Percentiles rank a stretch among this genome's conserved stretches.
Conservation (phyloP, 805 yeast genomes). For the Suhomyces faveliae region DNA sequence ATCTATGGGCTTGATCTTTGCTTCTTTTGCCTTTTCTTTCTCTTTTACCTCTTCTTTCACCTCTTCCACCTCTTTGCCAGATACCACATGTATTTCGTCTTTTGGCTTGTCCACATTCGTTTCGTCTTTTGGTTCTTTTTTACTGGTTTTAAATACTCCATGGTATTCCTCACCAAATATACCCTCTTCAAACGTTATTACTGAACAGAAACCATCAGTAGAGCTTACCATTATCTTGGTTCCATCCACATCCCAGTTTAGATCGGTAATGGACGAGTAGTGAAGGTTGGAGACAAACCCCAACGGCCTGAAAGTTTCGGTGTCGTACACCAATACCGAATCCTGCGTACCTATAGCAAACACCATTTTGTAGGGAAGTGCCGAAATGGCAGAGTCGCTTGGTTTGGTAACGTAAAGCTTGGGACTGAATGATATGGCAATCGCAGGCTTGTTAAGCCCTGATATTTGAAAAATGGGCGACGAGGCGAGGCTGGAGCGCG, state of each 20-base stretch:
- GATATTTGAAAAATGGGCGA: slow-evolving; percentile 80
- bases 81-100: slow-evolving; percentile 2
- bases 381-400: slow-evolving; percentile 36
- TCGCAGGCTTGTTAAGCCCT: slow-evolving; percentile 77
- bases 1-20: slow-evolving; percentile 6
- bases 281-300: slow-evolving; percentile 79
- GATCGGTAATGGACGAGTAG: slow-evolving; percentile 83
- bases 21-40: slow-evolving; percentile 4
- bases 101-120: neutral
- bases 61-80: no score
- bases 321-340: slow-evolving; percentile 77
- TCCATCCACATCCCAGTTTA: slow-evolving; percentile 84
- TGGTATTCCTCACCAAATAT: slow-evolving; percentile 54
- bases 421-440: slow-evolving; percentile 80
- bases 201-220: slow-evolving; percentile 90
- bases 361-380: slow-evolving; percentile 73
- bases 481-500: slow-evolving; percentile 63
- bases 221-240: slow-evolving; percentile 67
- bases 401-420: slow-evolving; percentile 45
- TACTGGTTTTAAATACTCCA: neutral
- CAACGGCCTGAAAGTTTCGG: slow-evolving; percentile 65
- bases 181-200: slow-evolving; percentile 50
- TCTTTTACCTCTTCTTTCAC: neutral
- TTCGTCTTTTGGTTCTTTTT: neutral
- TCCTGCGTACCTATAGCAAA: slow-evolving; percentile 95